Percentiles rank a stretch among this genome's conserved stretches.
Conservation (phyloP, 2,329 filamentous ascomycete genomes). For the Metarhizium album region DNA sequence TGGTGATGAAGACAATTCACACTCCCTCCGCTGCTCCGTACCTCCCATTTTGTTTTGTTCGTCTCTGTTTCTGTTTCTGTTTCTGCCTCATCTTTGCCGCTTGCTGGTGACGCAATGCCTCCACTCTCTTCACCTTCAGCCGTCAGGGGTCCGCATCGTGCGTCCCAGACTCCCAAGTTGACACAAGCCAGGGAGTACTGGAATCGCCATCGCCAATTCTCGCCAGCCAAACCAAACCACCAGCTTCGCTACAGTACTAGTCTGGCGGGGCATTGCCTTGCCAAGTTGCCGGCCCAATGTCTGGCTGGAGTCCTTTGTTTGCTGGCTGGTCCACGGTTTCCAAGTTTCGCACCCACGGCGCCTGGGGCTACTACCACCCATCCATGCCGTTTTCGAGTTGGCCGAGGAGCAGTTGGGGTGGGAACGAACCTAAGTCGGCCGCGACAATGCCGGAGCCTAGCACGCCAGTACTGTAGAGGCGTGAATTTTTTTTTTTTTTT, state of each 20-base stretch:
- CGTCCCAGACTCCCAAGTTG: no score
- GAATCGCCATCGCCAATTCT: neutral
- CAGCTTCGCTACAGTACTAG: neutral
- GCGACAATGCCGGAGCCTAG: neutral
- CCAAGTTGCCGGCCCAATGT: no score
- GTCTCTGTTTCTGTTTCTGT: no score
- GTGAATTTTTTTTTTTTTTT: neutral
- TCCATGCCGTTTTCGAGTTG: neutral
- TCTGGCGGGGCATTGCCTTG: neutral
- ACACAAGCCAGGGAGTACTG: neutral
- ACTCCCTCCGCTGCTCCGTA: neutral
- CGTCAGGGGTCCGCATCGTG: neutral
- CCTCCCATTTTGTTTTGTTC: no score
- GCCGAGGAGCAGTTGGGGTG: neutral
- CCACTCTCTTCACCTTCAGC: neutral
- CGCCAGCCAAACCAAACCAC: neutral
- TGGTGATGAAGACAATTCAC: no score
- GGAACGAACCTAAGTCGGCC: neutral
- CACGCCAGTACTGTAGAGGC: neutral
- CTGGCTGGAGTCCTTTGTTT: no score
- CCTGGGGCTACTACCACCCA: neutral
- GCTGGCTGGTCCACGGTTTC: neutral
- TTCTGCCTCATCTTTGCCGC: neutral
- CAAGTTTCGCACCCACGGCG: neutral
- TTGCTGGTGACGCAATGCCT: conserved; percentile 1